A percentile compares a stretch with the other conserved stretches of the same genome.
Evolutionary conservation across 139 green algal genomes (phyloP).

Genomic region (Trebouxia sp.): DNA sequence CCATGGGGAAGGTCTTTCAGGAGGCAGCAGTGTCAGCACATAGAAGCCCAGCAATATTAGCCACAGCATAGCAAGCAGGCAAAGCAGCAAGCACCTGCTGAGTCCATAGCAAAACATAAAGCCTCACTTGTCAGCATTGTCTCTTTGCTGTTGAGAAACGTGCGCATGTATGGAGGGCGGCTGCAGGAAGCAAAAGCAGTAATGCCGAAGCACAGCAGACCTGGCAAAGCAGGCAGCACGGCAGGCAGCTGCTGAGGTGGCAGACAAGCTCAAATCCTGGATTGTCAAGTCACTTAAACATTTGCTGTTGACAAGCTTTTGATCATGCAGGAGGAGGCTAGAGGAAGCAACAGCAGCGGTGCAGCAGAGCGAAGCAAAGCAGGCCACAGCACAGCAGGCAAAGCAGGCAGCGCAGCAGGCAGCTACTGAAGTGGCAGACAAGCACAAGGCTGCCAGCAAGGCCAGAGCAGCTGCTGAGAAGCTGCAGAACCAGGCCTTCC

Average conservation of each 20-base stretch:
- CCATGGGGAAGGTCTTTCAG: too few relatives aligned
- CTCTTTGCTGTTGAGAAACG: not conserved
- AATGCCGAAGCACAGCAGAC: not conserved
- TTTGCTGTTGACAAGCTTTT: not conserved
- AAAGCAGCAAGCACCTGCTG: too few relatives aligned
- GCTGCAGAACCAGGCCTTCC: not conserved
- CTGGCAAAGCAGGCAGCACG: not conserved
- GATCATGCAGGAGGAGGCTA: not conserved
- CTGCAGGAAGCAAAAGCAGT: not conserved
- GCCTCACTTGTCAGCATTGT: not conserved
- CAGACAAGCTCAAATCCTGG: not conserved
- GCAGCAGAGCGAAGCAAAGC: not conserved
- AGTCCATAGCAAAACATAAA: too few relatives aligned
- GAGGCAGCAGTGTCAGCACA: too few relatives aligned
- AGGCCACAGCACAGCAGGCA: not conserved
- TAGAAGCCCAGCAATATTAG: too few relatives aligned
- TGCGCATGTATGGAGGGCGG: not conserved
- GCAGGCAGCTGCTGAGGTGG: slow-evolving; percentile 8
- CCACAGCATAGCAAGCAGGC: too few relatives aligned
- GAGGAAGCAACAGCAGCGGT: not conserved
- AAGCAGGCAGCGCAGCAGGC: not conserved
- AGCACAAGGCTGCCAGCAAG: not conserved
- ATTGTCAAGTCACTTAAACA: too few relatives aligned
- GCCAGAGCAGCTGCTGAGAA: not conserved
- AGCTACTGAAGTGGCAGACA: not conserved